Evolutionary conservation across 2,329 filamentous ascomycete genomes (phyloP).

Genomic region (Fusarium verticillioides): DNA sequence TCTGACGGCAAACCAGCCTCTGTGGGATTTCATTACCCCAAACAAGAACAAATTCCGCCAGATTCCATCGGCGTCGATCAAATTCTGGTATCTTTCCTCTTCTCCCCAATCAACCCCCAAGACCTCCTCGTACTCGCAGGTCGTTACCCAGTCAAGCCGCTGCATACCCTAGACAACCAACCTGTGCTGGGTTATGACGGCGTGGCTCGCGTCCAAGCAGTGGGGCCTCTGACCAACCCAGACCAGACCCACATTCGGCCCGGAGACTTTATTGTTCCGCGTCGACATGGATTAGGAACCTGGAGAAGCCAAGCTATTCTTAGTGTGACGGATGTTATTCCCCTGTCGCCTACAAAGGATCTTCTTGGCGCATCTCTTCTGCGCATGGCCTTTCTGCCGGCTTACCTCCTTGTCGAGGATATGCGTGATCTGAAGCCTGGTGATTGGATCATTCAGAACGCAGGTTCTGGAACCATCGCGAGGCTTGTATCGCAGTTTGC

Average conservation of each 20-base stretch:
- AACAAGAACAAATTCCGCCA: background rate
- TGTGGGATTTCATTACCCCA: background rate
- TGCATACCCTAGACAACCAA: conserved; percentile 4
- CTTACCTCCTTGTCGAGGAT: conserved; percentile 21
- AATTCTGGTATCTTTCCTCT: conserved; percentile 4
- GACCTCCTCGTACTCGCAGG: conserved; percentile 23
- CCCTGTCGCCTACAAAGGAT: background rate
- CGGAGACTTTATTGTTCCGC: conserved; percentile 16
- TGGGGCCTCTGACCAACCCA: background rate
- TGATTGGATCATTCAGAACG: conserved; percentile 28
- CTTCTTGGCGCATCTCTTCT: conserved; percentile 4
- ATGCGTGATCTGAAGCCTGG: conserved; percentile 18
- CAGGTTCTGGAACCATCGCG: conserved; percentile 12
- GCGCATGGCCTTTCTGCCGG: conserved; percentile 17
- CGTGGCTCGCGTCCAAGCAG: conserved; percentile 11
- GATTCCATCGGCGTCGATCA: background rate
- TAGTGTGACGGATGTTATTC: background rate
- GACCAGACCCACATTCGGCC: background rate
- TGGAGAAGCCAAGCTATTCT: conserved; percentile 12
- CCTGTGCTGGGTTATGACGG: conserved; percentile 16
- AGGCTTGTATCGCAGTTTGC: conserved; percentile 23
- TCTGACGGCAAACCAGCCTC: background rate
- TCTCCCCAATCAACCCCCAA: conserved; percentile 26
- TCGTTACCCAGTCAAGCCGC: conserved; percentile 22
- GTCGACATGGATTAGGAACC: conserved; percentile 19